A percentile compares a stretch with the other conserved stretches of the same genome.
phyloP scores from a whole-genome alignment of 306 rosid genomes.

The Pachyrhizus erosus region DNA sequence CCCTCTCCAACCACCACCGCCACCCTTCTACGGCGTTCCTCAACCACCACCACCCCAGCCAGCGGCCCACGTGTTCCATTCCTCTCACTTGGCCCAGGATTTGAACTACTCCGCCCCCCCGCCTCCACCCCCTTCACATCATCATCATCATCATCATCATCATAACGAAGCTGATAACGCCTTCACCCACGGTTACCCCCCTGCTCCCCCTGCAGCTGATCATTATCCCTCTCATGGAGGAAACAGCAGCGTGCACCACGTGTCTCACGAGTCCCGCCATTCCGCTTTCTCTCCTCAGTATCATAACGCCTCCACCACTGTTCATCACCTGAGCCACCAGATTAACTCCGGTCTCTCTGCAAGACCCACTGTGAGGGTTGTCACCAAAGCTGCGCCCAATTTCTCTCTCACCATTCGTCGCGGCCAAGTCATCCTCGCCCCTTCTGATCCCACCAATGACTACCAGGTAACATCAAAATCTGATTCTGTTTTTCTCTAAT shows the following conservation, averaged over 20 bases:
- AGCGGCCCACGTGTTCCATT: conserved; percentile 50
- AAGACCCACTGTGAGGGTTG: conserved; percentile 57
- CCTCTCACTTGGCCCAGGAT: conserved; percentile 41
- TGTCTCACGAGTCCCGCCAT: conserved; percentile 49
- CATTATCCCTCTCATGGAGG: not conserved
- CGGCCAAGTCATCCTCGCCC: conserved; percentile 65
- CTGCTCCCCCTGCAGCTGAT: conserved; percentile 39
- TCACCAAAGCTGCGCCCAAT: conserved; percentile 60
- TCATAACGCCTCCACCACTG: too few relatives aligned
- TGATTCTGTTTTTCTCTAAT: too few relatives aligned
- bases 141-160: not conserved
- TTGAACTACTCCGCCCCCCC: conserved; percentile 21
- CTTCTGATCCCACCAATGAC: conserved; percentile 55
- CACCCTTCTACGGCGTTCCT: conserved; percentile 3
- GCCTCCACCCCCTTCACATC: conserved; percentile 7
- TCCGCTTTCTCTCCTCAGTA: not conserved
- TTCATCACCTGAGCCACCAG: conserved; percentile 49
- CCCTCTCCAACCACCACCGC: too few relatives aligned
- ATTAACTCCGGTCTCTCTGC: conserved; percentile 19
- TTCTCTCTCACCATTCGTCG: conserved; percentile 62
- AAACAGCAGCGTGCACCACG: conserved; percentile 43
- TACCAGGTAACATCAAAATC: conserved; percentile 63
- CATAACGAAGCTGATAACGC: too few relatives aligned
- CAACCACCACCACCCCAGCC: conserved; percentile 30
- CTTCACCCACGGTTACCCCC: conserved; percentile 31